phyloP scores from a whole-genome alignment of 768 basidiomycete genomes.

The Vishniacozyma victoriae region DNA sequence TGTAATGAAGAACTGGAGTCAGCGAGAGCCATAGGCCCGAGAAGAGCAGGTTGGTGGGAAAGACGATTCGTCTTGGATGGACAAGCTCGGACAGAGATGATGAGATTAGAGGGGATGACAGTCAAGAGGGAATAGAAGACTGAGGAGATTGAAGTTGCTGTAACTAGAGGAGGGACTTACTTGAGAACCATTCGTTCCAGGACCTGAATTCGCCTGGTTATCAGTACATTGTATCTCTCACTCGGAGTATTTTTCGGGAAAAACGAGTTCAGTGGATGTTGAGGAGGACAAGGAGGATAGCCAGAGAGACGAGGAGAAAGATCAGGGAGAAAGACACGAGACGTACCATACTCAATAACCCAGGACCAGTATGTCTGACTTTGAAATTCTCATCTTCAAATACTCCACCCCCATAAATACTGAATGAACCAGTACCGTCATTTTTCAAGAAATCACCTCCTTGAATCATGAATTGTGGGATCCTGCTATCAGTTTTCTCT shows the following conservation, averaged over 20 bases:
- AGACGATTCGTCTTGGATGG: background rate
- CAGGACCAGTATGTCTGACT: slow-evolving; percentile 78
- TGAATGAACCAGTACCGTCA: slow-evolving; percentile 92
- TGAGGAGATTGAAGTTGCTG: no score
- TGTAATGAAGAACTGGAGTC: slow-evolving; percentile 83
- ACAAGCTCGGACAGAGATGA: no score
- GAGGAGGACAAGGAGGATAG: slow-evolving; percentile 5
- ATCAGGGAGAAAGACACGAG: background rate
- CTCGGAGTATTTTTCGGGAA: background rate
- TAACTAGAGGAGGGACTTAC: no score
- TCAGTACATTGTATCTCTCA: background rate
- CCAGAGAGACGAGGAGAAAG: background rate
- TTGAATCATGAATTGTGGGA: slow-evolving; percentile 81
- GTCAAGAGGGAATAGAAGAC: background rate
- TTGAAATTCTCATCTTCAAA: slow-evolving; percentile 97
- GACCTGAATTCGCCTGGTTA: slow-evolving; percentile 82
- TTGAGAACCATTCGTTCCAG: slow-evolving; percentile 89
- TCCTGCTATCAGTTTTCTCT: no score
- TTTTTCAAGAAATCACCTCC: slow-evolving; percentile 92
- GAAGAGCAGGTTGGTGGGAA: background rate
- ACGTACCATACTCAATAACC: slow-evolving; percentile 81
- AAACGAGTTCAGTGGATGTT: background rate
- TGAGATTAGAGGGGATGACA: slow-evolving; percentile 7
- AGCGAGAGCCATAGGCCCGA: no score
- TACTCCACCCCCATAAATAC: slow-evolving; percentile 93